Percentiles rank a stretch among this genome's conserved stretches.
These are phyloP conservation scores for Beauveria caledonica DNA, from an alignment of 2,329 filamentous ascomycete genomes.

Conservation along the genomic window DNA sequence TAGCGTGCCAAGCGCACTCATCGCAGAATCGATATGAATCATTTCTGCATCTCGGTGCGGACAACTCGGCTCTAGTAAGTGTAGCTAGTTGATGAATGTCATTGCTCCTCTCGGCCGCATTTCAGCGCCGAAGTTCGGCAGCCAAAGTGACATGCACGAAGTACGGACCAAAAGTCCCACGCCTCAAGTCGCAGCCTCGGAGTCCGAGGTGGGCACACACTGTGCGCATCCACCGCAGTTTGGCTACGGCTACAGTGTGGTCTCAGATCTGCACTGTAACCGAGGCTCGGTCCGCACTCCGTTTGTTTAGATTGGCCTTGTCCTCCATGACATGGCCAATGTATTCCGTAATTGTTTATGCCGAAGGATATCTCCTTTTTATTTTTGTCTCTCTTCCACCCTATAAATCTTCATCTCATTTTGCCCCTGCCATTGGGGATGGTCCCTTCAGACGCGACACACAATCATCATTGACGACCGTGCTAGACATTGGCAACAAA, in stretches of 20 bases:
- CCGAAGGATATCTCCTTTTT: neutral
- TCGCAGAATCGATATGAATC: neutral
- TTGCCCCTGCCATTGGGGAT: neutral
- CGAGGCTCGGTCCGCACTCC: neutral
- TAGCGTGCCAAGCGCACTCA: conserved; percentile 10
- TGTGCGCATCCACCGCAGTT: neutral
- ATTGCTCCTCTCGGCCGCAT: neutral
- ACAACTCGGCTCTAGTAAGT: neutral
- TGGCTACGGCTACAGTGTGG: neutral
- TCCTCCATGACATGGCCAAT: neutral
- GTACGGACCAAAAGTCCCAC: neutral
- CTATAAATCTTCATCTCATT: neutral
- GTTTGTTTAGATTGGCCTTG: neutral
- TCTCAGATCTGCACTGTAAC: too few relatives aligned
- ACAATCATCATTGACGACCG: neutral
- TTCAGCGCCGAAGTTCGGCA: neutral
- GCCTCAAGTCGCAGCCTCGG: neutral
- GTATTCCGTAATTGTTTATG: neutral
- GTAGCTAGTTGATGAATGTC: neutral
- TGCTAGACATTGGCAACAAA: neutral
- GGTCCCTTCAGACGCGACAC: neutral
- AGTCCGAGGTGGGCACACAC: neutral
- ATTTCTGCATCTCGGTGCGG: neutral
- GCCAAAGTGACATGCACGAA: neutral
- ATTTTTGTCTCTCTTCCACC: neutral